phyloP scores from a whole-genome alignment of 2,329 filamentous ascomycete genomes.

The Beauveria sp. region DNA sequence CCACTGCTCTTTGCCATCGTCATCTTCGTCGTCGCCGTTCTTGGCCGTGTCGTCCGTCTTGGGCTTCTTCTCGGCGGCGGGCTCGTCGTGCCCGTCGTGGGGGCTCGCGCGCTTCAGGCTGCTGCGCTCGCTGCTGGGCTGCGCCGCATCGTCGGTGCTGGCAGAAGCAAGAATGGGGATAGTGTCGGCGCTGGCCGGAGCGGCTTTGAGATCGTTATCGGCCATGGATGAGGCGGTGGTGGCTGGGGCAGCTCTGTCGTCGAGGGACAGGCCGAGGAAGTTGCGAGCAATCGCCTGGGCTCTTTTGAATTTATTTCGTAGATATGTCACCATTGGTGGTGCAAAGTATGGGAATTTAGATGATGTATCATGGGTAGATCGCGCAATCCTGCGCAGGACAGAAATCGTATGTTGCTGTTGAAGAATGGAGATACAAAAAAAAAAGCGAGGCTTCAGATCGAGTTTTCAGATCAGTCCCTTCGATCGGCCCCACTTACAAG shows the following conservation, averaged over 20 bases:
- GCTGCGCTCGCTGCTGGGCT: constrained; percentile 24
- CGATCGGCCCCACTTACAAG: not conserved
- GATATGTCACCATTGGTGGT: constrained; percentile 12
- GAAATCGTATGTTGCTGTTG: not conserved
- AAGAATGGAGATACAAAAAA: not conserved
- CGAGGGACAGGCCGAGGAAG: constrained; percentile 10
- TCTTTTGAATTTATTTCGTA: constrained; percentile 15
- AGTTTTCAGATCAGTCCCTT: not conserved
- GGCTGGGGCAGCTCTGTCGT: not conserved
- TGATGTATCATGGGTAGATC: not conserved
- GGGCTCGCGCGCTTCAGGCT: constrained; percentile 43
- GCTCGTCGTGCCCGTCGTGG: constrained; percentile 27
- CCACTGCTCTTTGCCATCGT: constrained; percentile 38
- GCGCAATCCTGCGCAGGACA: not conserved
- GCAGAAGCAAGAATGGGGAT: not conserved
- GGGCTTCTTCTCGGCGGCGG: not conserved
- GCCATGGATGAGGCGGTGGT: constrained; percentile 1
- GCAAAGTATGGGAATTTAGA: not conserved
- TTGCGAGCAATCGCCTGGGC: constrained; percentile 14
- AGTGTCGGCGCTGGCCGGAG: not conserved
- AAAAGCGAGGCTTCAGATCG: not conserved
- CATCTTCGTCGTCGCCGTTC: constrained; percentile 23
- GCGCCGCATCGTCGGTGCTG: not conserved
- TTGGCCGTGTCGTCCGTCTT: constrained; percentile 21
- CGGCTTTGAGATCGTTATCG: not conserved